A percentile compares a stretch with the other conserved stretches of the same genome.
Evolutionary conservation across 352 stramenopile genomes (phyloP).

Genomic region (Phytophthora europaea): DNA sequence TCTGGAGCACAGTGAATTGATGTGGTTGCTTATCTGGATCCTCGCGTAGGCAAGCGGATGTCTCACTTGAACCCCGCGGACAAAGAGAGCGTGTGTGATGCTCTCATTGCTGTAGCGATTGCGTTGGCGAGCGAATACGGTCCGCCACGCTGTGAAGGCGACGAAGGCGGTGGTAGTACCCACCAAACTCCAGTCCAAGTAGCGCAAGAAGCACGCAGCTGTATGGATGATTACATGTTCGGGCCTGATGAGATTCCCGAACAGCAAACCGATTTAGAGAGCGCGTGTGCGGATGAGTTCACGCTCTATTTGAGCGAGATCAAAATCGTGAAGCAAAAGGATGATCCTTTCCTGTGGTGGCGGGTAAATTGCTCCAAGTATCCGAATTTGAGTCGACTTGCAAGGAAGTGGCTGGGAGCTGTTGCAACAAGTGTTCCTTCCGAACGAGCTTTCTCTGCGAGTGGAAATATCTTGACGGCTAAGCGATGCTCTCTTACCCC

Average conservation of each 20-base stretch:
- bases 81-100: not conserved
- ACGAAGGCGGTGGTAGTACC: not conserved
- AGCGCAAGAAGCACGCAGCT: constrained; percentile 13
- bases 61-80: not conserved
- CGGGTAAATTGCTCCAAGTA: not conserved
- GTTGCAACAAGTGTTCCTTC: not conserved
- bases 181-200: not conserved
- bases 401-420: not conserved
- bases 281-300: not conserved
- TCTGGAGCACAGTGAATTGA: not conserved
- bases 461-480: not conserved
- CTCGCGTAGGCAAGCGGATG: not conserved
- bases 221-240: not conserved
- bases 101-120: not conserved
- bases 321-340: not conserved
- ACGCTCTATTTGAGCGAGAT: not conserved
- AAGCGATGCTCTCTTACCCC: too few species aligned
- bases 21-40: not conserved
- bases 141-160: too few species aligned
- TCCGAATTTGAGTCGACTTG: not conserved
- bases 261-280: not conserved
- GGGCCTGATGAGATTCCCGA: not conserved
- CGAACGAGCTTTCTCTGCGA: not conserved
- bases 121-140: not conserved
- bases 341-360: not conserved